These are phyloP conservation scores for Boletus fagicola DNA, from an alignment of 768 basidiomycete species.

Conservation along the genomic window DNA sequence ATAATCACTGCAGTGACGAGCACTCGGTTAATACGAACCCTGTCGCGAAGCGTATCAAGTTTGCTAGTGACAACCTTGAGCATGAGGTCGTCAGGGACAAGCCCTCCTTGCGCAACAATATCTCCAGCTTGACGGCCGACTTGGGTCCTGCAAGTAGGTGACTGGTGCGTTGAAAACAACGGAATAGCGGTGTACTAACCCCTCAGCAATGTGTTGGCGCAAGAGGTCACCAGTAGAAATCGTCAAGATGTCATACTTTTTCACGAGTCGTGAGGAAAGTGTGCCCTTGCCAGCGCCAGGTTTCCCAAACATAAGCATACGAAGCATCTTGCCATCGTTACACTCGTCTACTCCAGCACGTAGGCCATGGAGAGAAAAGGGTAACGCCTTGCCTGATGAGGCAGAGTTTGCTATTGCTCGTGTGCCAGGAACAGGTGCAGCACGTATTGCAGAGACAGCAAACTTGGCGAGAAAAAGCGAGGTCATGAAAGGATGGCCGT, in stretches of 20 bases:
- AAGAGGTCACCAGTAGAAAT: constrained; percentile 85
- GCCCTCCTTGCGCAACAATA: constrained; percentile 74
- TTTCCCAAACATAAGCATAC: constrained; percentile 60
- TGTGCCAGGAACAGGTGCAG: constrained; percentile 10
- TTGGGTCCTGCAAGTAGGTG: constrained; percentile 48
- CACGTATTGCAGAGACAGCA: constrained; percentile 12
- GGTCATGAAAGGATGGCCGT: constrained; percentile 18
- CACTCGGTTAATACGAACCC: constrained; percentile 41
- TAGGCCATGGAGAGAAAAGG: constrained; percentile 49
- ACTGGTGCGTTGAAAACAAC: neutral
- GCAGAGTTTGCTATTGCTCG: constrained; percentile 33
- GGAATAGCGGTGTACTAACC: constrained; percentile 14
- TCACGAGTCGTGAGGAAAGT: constrained; percentile 66
- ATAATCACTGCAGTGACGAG: neutral
- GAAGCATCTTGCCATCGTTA: constrained; percentile 30
- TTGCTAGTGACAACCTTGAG: constrained; percentile 72
- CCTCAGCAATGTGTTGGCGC: constrained; percentile 76
- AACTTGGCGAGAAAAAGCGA: constrained; percentile 15
- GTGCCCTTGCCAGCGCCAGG: constrained; percentile 85
- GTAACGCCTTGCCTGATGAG: constrained; percentile 41
- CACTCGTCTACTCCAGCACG: constrained; percentile 30
- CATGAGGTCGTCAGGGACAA: constrained; percentile 80
- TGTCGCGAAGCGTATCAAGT: constrained; percentile 62
- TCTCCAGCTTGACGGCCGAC: constrained; percentile 73
- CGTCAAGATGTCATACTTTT: constrained; percentile 75